These are phyloP conservation scores for Daldinia loculata DNA, from an alignment of 495 filamentous ascomycete species.

Conservation along the genomic window DNA sequence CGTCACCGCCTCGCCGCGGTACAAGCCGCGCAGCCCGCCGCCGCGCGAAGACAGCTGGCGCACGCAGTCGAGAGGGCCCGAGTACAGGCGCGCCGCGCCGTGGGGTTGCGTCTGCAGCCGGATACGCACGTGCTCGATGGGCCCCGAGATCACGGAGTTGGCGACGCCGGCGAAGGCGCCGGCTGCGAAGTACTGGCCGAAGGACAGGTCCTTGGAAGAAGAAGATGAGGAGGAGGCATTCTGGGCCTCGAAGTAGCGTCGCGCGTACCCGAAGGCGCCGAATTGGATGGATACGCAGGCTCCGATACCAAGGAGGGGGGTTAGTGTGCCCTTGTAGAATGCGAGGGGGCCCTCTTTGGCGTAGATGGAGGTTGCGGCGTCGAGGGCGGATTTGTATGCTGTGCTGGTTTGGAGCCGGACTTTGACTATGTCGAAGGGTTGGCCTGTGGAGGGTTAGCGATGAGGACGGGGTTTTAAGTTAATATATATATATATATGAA, in stretches of 20 bases:
- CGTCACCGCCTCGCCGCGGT: constrained; percentile 87
- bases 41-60: constrained; percentile 75
- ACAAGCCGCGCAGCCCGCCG: constrained; percentile 74
- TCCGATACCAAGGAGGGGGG: constrained; percentile 95
- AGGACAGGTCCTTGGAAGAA: constrained; percentile 64
- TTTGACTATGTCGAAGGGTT: constrained; percentile 99
- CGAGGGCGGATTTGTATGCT: constrained; percentile 79
- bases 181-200: constrained; percentile 86
- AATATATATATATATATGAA: neutral
- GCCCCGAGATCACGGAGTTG: constrained; percentile 86
- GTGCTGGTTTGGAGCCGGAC: constrained; percentile 91
- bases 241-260: constrained; percentile 79
- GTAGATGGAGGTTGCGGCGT: constrained; percentile 84
- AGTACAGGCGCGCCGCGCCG: constrained; percentile 78
- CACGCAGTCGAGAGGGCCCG: constrained; percentile 88
- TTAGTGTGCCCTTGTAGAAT: constrained; percentile 98
- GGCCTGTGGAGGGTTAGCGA: constrained; percentile 65
- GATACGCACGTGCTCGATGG: constrained; percentile 98
- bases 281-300: constrained; percentile 98
- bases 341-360: constrained; percentile 86
- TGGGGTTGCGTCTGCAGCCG: constrained; percentile 98
- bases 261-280: constrained; percentile 93
- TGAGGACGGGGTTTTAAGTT: neutral
- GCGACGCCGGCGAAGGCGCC: constrained; percentile 93
- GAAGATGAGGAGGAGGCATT: constrained; percentile 60